Evolutionary conservation across 1,284 basidiomycete genomes (phyloP), one percentile per base, ranked within the genome.

Genomic region (Ceratobasidium sp.): DNA sequence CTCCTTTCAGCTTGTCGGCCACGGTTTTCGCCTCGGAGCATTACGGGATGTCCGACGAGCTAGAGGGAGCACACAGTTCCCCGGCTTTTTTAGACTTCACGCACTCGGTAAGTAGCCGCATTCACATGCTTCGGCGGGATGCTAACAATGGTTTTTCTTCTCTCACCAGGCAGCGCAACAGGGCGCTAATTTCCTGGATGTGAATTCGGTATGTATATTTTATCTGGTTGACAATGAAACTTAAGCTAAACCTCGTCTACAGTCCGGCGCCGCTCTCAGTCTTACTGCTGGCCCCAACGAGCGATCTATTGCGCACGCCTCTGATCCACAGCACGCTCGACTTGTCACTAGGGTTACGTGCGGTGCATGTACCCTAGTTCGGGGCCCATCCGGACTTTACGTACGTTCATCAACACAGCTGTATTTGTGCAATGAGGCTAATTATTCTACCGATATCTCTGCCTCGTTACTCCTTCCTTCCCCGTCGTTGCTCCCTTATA

Each of bases 291-390:
- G 33, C 33, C 33, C 33, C 33, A 33, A 33, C 33, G 33, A 99
- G 87, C 92, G 98, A 79, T 99, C 97, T 86, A 96, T 99, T 82
- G 98, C 99, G 85, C 98, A 99, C 84, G 98, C 98, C 1, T 97
- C 96, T 1, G 97, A 98, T 81, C 91, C 93, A 79, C 98, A 99
- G 86, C 93, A 97, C 56, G 89, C 98, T 79, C 98, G 99, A 87
- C 91, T 99, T 75, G 98, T 99, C 78, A 97, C 97, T 80, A 97
- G 99, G 89, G 99, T 99, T 86, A 99, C 97, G 40, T 98, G 95
- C 88, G 97, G 99, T 83, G 97, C 97, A 9, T 89, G 99, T 80
- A 98, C 97, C 26, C 90, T 99, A 79, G 98, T 99, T 33, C 98
- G 99, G 87, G 98, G 99, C 86, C 98, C 98, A 46, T 99, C 99